Evolutionary conservation across 805 yeast genomes (phyloP).

Genomic region (Priceomyces carsonii): DNA sequence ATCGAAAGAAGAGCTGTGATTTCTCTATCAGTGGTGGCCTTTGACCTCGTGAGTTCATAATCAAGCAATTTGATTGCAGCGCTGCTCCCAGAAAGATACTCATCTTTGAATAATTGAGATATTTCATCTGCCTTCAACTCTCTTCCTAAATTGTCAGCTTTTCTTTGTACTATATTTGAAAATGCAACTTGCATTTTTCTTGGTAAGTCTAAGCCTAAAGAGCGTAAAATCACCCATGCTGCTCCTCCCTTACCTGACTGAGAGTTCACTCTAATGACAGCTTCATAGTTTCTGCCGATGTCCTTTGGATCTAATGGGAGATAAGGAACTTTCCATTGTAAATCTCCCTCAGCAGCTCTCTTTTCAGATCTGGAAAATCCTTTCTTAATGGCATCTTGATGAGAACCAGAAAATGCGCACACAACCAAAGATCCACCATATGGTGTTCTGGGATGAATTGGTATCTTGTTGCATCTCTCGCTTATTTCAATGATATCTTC

Average conservation of each 20-base stretch:
- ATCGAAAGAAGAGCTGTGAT: constrained; percentile 43
- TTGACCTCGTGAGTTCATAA: constrained; percentile 45
- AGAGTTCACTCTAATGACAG: constrained; percentile 79
- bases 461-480: constrained; percentile 77
- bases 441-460: constrained; percentile 74
- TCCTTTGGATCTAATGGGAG: constrained; percentile 81
- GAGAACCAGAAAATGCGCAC: constrained; percentile 75
- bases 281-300: constrained; percentile 79
- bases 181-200: constrained; percentile 69
- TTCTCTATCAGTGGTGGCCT: constrained; percentile 34
- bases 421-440: constrained; percentile 80
- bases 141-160: constrained; percentile 66
- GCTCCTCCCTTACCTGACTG: constrained; percentile 92
- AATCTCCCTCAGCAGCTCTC: constrained; percentile 32
- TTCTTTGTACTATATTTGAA: constrained; percentile 61
- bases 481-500: constrained; percentile 65
- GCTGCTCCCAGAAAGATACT: constrained; percentile 47
- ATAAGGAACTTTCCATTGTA: constrained; percentile 68
- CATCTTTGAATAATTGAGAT: constrained; percentile 51
- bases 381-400: constrained; percentile 71
- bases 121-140: constrained; percentile 72
- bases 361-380: constrained; percentile 58
- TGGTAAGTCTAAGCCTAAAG: constrained; percentile 73
- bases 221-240: constrained; percentile 74
- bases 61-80: constrained; percentile 37